Base-by-base conservation (phyloP, 345 rosid species). In the Trapa incisa region DNA sequence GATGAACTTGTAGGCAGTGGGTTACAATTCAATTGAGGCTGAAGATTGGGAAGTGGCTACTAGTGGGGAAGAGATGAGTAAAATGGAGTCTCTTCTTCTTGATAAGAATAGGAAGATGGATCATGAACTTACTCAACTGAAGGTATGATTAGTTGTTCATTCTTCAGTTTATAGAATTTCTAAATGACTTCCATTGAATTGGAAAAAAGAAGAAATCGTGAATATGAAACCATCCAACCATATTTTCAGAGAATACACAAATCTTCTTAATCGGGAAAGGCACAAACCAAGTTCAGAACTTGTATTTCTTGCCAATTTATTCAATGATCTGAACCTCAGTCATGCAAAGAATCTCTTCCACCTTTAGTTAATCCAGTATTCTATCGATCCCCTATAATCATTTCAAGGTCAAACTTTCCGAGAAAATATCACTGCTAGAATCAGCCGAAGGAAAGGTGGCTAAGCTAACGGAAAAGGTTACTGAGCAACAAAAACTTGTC, bases 21-120 rank as follows among this genome's bases (percentile, higher is more conserved):
- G 95, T 66, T 94, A 94, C 81, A 94, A 91, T 83, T 91, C 96
- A 56, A 89, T 89, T 72, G 99, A 94, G 79, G 99, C 96, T 72
- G 99, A 94, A 80, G 96, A 94, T 76, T 94, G 97, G 99, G 99
- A 94, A 75, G 91, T 73, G 52, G 99, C 99, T 69, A 87, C 99
- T 62, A 75, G 80, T 47, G 91, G 91, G 68, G 93, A 91, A 75
- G 99, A 91, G 83, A 94, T 91, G 96, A 91, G 96, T 88, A 89
- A 85, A 82, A 87, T 94, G 99, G 99, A 94, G 77, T 89, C 88
- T 65, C 97, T 94, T 76, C 96, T 94, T 75, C 99, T 94, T 65
- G 99, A 94, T 77, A 94, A 94, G 84, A 94, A 91, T 77, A 80
- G 87, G 71, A 94, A 84, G 80, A 87, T 94, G 96, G 99, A 94